Conservation (phyloP, 2,329 filamentous ascomycete genomes). For the Sphaerostilbella broomeana region DNA sequence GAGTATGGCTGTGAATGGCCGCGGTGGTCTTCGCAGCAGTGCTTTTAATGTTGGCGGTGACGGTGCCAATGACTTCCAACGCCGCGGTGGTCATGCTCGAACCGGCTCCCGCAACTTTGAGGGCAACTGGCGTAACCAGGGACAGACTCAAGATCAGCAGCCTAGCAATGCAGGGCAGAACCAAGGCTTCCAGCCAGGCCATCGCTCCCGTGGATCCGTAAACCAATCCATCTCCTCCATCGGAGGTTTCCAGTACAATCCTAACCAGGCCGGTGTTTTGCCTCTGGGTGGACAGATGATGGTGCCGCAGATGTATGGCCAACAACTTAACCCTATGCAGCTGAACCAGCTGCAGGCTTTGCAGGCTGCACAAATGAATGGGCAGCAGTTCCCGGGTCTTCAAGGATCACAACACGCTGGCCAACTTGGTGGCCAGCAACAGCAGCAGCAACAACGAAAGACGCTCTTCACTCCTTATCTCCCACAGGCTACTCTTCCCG, state of each 20-base stretch:
- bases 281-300: conserved; percentile 83
- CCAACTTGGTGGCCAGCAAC: conserved; percentile 57
- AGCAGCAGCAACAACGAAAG: conserved; percentile 90
- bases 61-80: conserved; percentile 55
- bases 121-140: conserved; percentile 90
- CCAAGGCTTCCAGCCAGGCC: conserved; percentile 82
- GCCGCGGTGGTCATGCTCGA: conserved; percentile 74
- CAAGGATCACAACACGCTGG: conserved; percentile 67
- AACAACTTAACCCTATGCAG: conserved; percentile 82
- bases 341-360: conserved; percentile 86
- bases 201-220: conserved; percentile 78
- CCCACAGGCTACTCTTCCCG: conserved; percentile 87
- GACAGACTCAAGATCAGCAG: conserved; percentile 55
- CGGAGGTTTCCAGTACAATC: conserved; percentile 78
- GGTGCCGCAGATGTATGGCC: conserved; percentile 79
- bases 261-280: conserved; percentile 77
- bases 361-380: conserved; percentile 78
- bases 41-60: conserved; percentile 41
- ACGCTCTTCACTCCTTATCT: conserved; percentile 97
- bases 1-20: conserved; percentile 75
- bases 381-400: conserved; percentile 64
- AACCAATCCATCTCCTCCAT: conserved; percentile 79
- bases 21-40: conserved; percentile 65
- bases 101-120: conserved; percentile 91
- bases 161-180: conserved; percentile 43